Percentiles rank a stretch among this genome's conserved stretches.
These are phyloP conservation scores for Linnemannia exigua DNA, from an alignment of 192 early-diverging fungal species.

Conservation along the genomic window DNA sequence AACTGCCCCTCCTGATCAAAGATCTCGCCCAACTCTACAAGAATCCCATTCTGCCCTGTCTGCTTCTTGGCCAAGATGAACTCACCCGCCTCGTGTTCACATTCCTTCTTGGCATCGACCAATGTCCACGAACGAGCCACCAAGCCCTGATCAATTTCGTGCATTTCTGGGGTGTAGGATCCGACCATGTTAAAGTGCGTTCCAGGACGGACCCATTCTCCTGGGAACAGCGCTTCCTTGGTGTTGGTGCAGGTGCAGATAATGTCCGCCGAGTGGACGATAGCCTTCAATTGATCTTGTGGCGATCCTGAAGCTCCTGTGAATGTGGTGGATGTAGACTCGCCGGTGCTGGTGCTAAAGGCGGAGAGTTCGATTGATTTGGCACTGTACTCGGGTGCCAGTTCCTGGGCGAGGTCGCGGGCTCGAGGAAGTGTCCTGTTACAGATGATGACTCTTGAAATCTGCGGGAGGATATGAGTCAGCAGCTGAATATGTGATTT, in stretches of 20 bases:
- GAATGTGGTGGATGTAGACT: conserved; percentile 9
- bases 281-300: conserved; percentile 24
- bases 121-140: conserved; percentile 48
- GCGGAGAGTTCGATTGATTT: conserved; percentile 13
- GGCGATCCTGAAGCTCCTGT: background rate
- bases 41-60: conserved; percentile 25
- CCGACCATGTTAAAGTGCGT: conserved; percentile 67
- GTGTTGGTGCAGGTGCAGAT: conserved; percentile 70
- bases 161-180: conserved; percentile 64
- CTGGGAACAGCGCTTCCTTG: conserved; percentile 54
- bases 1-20: conserved; percentile 30
- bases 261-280: conserved; percentile 60
- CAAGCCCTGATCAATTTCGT: conserved; percentile 62
- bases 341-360: conserved; percentile 50
- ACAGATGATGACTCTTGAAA: conserved; percentile 58
- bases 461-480: conserved; percentile 54
- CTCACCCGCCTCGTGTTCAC: conserved; percentile 65
- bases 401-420: conserved; percentile 33
- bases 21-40: conserved; percentile 36
- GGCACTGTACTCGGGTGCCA: conserved; percentile 24
- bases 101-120: conserved; percentile 58
- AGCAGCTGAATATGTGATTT: conserved; percentile 65
- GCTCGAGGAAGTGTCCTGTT: conserved; percentile 58
- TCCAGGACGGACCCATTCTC: conserved; percentile 57
- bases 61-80: conserved; percentile 57